Evolutionary conservation across 2,329 filamentous ascomycete genomes (phyloP).

Genomic region (Fusarium devonianum): DNA sequence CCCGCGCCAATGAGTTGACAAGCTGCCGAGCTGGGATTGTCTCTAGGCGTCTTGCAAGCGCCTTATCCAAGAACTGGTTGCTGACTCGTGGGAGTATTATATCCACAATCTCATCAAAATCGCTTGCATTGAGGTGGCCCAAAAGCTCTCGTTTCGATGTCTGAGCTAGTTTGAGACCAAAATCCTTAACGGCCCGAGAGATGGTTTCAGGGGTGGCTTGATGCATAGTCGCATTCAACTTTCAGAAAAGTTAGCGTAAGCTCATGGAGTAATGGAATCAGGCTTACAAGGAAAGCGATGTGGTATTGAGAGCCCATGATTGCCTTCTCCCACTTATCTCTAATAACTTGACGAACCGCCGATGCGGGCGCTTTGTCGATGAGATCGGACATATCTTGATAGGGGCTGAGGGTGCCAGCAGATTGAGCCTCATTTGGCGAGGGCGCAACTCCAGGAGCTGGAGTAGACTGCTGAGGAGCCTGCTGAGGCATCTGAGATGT

Average conservation of each 20-base stretch:
- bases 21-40: constrained; percentile 63
- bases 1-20: constrained; percentile 63
- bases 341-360: constrained; percentile 56
- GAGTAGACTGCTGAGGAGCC: background rate
- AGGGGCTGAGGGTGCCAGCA: constrained; percentile 41
- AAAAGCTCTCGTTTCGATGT: constrained; percentile 53
- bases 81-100: constrained; percentile 56
- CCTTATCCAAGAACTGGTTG: constrained; percentile 59
- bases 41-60: constrained; percentile 58
- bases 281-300: constrained; percentile 59
- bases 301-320: constrained; percentile 61
- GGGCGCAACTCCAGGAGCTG: constrained; percentile 3
- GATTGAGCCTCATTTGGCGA: constrained; percentile 2
- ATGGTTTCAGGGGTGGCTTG: constrained; percentile 51
- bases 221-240: constrained; percentile 60
- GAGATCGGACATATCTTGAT: constrained; percentile 36
- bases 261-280: background rate
- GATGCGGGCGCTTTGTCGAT: constrained; percentile 53
- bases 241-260: constrained; percentile 35
- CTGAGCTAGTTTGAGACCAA: constrained; percentile 54
- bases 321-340: constrained; percentile 60
- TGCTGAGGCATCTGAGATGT: background rate
- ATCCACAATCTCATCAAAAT: constrained; percentile 56
- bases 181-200: constrained; percentile 52
- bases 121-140: constrained; percentile 47